Conservation (phyloP, 2,329 filamentous ascomycete species). For the Nigrospora oryzae region DNA sequence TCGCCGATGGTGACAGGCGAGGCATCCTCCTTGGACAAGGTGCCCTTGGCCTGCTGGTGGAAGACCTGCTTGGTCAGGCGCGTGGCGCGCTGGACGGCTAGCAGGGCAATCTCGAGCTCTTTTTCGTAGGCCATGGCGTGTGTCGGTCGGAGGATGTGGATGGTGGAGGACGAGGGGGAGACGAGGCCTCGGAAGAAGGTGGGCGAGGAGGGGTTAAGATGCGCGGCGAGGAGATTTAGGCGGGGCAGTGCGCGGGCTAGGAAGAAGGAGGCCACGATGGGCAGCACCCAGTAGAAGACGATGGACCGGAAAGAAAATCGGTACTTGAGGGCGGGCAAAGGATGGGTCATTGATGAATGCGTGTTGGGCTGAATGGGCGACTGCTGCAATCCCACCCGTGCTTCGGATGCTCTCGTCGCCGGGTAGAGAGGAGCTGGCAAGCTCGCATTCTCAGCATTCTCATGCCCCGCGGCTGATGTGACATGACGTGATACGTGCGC, state of each 20-base stretch:
- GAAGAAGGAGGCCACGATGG: conserved; percentile 1
- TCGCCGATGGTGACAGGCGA: conserved; percentile 97
- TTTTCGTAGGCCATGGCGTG: conserved; percentile 44
- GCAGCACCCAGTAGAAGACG: not conserved
- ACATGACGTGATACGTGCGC: no score
- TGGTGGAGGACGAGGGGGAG: not conserved
- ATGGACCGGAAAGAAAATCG: no score
- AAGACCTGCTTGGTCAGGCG: conserved; percentile 71
- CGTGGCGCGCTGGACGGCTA: conserved; percentile 67
- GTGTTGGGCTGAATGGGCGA: no score
- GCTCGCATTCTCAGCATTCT: no score
- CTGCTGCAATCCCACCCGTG: no score
- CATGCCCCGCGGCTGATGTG: no score
- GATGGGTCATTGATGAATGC: no score
- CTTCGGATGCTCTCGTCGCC: no score
- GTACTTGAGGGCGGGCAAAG: no score
- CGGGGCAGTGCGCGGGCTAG: conserved; percentile 1
- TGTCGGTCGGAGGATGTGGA: not conserved
- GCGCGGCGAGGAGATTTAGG: conserved; percentile 1
- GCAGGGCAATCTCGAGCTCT: conserved; percentile 64
- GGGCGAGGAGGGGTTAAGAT: conserved; percentile 3
- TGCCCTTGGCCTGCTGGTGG: conserved; percentile 88
- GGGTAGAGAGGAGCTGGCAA: no score
- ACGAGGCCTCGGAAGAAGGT: conserved; percentile 6
- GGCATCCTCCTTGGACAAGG: conserved; percentile 87